These are phyloP conservation scores for Neurospora sp. DNA, from an alignment of 2,329 filamentous ascomycete species.

Conservation along the genomic window DNA sequence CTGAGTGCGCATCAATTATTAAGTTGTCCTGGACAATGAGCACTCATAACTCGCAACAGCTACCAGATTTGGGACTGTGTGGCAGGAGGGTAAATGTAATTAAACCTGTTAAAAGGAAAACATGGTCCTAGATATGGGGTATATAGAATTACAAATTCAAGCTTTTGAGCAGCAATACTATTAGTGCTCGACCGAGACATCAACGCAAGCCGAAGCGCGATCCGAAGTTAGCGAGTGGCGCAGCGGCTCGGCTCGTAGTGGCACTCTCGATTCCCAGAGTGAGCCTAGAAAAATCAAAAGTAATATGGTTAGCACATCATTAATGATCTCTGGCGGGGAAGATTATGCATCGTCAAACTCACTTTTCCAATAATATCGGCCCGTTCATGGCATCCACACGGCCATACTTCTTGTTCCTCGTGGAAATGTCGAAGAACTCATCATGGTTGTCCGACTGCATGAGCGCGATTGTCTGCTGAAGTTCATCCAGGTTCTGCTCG, in stretches of 20 bases:
- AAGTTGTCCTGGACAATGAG: too few relatives aligned
- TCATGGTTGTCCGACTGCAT: conserved; percentile 87
- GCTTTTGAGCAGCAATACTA: background rate
- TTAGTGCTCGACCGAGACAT: conserved; percentile 5
- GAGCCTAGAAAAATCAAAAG: conserved; percentile 26
- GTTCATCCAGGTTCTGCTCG: conserved; percentile 79
- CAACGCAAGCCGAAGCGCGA: conserved; percentile 60
- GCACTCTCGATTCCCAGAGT: conserved; percentile 45
- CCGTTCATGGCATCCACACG: conserved; percentile 88
- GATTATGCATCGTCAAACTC: conserved; percentile 20
- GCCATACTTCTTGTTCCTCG: conserved; percentile 85
- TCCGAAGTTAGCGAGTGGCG: conserved; percentile 61
- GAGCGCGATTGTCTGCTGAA: conserved; percentile 83
- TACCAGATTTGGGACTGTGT: background rate
- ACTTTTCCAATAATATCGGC: conserved; percentile 86
- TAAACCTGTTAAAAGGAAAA: background rate
- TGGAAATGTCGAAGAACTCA: conserved; percentile 89
- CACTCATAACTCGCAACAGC: background rate
- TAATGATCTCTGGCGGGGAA: background rate
- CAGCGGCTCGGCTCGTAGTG: conserved; percentile 48
- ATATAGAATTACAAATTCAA: background rate
- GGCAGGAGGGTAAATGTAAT: background rate
- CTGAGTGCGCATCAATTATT: too few relatives aligned
- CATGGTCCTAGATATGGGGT: background rate
- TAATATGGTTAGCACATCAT: background rate